Evolutionary conservation across 352 stramenopile species (phyloP), one percentile per base, ranked within the genome.

Genomic region (Pythium aquatile): DNA sequence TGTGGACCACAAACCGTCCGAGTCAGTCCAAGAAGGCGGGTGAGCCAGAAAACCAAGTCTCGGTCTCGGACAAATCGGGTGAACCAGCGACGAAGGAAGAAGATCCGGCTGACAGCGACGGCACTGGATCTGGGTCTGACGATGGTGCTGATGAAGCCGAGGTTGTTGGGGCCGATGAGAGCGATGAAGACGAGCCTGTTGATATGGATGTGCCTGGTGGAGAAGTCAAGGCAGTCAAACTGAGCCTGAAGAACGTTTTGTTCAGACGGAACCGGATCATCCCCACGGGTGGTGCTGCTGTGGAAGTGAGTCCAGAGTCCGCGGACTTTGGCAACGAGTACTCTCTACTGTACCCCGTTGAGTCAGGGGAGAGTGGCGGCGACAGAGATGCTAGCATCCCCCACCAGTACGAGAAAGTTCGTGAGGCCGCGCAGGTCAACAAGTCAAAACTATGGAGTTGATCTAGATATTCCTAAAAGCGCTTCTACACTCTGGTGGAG

Each of bases 371-470:
- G 8, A 11, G n/a, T 16, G 46, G 26, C 42, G 30, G 28, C 17
- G n/a, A n/a, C 54, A 8, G 11, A 40, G 55, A 54, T 26, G 3
- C 32, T 1, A 32, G 11, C 13, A 53, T 28, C 29, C 14, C 7
- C 10, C 17, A 47, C 7, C 8, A 20, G 9, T 66, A 52, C 26
- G 64, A 66, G 14, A 53, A 55, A 2, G 65, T 81, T 13, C 49
- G 66, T 6, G 54, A 49, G 14, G 74, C 71, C 1, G 74, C 74
- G 7, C 61, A 81, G 53, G 73, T 77, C 10, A 81, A 81, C 51
- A 66, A 69, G 24, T 81, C 74, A 16, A 81, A 81, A 37, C 55
- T 78, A 1, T 81, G 74, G 74, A 69, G 17, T 30, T 51, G 44
- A 51, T 42, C 10, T 5, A 7, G 4, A 10, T 17, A 16, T 2